Evolutionary conservation across 371 early-diverging fungal species (phyloP).

Genomic region (Dichotomocladium elegans): DNA sequence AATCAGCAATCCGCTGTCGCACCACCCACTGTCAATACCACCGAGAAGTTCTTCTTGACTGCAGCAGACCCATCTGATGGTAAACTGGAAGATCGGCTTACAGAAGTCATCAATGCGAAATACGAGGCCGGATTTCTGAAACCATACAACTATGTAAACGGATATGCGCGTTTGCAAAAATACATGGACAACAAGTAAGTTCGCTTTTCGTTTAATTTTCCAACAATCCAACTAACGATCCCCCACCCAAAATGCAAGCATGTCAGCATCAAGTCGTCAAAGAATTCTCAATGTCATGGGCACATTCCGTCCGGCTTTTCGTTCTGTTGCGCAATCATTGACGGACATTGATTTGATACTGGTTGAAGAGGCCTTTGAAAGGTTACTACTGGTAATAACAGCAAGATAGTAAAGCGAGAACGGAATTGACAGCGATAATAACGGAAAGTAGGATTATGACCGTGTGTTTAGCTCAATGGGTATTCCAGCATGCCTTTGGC

Average conservation of each 20-base stretch:
- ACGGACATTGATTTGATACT: constrained; percentile 90
- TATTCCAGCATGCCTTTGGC: constrained; percentile 90
- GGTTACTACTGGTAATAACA: constrained; percentile 64
- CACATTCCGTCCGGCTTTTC: constrained; percentile 83
- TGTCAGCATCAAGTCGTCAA: constrained; percentile 70
- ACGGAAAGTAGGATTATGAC: constrained; percentile 73
- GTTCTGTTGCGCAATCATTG: constrained; percentile 78
- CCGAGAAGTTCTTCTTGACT: constrained; percentile 84
- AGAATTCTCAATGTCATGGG: constrained; percentile 83
- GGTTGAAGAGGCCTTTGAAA: constrained; percentile 93
- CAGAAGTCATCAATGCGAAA: constrained; percentile 87
- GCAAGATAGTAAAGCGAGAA: background rate
- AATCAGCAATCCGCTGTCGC: constrained; percentile 13
- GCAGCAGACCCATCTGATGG: constrained; percentile 88
- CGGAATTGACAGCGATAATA: background rate
- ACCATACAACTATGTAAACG: constrained; percentile 91
- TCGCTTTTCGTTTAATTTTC: no score
- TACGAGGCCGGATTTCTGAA: constrained; percentile 89
- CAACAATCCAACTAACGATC: background rate
- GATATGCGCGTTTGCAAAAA: constrained; percentile 81
- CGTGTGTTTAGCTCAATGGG: constrained; percentile 93
- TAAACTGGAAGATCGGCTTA: constrained; percentile 76
- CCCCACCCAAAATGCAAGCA: no score
- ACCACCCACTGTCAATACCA: constrained; percentile 49
- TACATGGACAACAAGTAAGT: constrained; percentile 85